Base-by-base conservation (phyloP, 2,329 filamentous ascomycete genomes). In the Amphichorda felina region DNA sequence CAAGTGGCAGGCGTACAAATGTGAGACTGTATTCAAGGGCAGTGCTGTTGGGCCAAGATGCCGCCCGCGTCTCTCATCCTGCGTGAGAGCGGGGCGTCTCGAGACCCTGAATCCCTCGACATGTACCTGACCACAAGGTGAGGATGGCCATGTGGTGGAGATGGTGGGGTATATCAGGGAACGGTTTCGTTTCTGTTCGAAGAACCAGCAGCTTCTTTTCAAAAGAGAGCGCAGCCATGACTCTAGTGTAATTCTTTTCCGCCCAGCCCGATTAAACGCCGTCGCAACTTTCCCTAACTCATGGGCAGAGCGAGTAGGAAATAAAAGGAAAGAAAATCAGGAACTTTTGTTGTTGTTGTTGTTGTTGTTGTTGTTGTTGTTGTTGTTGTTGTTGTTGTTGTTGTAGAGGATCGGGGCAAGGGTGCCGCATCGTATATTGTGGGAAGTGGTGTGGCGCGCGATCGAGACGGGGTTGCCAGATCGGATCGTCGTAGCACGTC, bases 241-340 rank as follows among this genome's bases (percentile, higher is more conserved):
- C 24, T 26, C n/a, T n/a, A n/a, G n/a, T n/a, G 13, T 7, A 29
- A 29, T 7, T 29, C 13, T 29, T n/a, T 29, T 16, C 13, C 27
- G 27, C 13, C 27, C 17, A 33, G 11, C 17, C 31, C 17, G 13
- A 21, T 21, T 13, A 24, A 33, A 33, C 31, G 31, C 31, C 31
- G 31, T 33, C 19, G 30, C 26, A 30, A 34, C 29, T 40, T 38
- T 28, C 14, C 31, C n/a, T 21, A 24, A 24, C 31, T 33, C 31
- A 33, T 33, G 21, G 21, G 21, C 21, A 24, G 21, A 24, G 21
- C 10, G 21, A 6, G 21, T 24, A 24, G 21, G 8, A 18, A 18
- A 19, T 19, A 8, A 33, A 24, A 33, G 31, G 31, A 29, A 29
- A 29, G 13, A 15, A 33, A 21, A 21, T 34, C 25, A 34, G n/a